Conservation (phyloP, 2,329 filamentous ascomycete genomes). For the Pyrenophora graminea region DNA sequence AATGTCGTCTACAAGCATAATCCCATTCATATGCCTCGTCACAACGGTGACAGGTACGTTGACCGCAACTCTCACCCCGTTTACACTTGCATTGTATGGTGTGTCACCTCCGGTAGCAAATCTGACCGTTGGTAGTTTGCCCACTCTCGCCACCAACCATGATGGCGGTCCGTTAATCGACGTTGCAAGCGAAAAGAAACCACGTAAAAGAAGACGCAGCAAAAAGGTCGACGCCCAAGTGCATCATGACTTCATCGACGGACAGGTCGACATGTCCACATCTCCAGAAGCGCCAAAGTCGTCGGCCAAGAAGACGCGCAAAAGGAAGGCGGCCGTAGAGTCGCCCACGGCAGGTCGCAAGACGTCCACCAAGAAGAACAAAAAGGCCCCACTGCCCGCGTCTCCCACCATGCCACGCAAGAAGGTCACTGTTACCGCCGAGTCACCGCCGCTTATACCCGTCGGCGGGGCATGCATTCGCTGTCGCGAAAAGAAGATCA, state of each 20-base stretch:
- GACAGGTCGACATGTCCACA: slow-evolving; percentile 27
- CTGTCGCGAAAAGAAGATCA: slow-evolving; percentile 37
- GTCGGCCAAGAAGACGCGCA: slow-evolving; percentile 27
- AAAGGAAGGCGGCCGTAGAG: slow-evolving; percentile 15
- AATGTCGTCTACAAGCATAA: slow-evolving; percentile 46
- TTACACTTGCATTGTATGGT: not conserved
- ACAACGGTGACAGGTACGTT: slow-evolving; percentile 23
- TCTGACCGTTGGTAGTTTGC: slow-evolving; percentile 6
- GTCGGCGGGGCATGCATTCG: slow-evolving; percentile 25
- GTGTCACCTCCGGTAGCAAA: not conserved
- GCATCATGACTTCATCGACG: slow-evolving; percentile 15
- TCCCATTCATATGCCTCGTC: slow-evolving; percentile 30
- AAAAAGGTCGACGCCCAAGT: slow-evolving; percentile 22
- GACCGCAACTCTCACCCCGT: too few relatives aligned
- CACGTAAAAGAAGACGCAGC: slow-evolving; percentile 24
- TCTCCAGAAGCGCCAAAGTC: slow-evolving; percentile 23
- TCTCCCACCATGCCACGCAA: slow-evolving; percentile 23
- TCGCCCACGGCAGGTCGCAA: slow-evolving; percentile 10
- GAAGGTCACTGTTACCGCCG: slow-evolving; percentile 9
- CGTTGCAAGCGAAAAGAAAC: slow-evolving; percentile 13
- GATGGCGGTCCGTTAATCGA: slow-evolving; percentile 2
- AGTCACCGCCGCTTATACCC: slow-evolving; percentile 13
- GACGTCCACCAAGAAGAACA: slow-evolving; percentile 21
- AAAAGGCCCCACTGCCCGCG: slow-evolving; percentile 20
- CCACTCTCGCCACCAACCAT: slow-evolving; percentile 7